Percentiles rank a stretch among this genome's conserved stretches.
phyloP scores from a whole-genome alignment of 2,329 filamentous ascomycete species.

The Domatiomyces globalis region DNA sequence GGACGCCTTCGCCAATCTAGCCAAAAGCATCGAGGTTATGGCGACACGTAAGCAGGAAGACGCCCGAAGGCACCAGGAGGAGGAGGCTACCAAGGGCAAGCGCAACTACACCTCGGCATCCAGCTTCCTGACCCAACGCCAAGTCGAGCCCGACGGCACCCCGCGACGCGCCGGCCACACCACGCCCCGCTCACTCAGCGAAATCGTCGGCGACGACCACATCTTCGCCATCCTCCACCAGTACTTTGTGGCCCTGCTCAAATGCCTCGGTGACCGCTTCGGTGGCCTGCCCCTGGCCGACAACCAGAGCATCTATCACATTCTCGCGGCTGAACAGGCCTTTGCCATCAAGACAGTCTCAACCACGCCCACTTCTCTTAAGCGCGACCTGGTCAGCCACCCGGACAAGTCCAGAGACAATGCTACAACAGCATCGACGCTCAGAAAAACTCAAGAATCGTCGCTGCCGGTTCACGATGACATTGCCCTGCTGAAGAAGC shows the following conservation, averaged over 20 bases:
- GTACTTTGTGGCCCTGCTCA: constrained; percentile 38
- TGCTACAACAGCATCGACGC: background rate
- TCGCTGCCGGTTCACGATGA: constrained; percentile 2
- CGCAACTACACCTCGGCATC: constrained; percentile 40
- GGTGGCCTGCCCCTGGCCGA: constrained; percentile 31
- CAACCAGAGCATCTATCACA: constrained; percentile 29
- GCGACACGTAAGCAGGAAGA: constrained; percentile 33
- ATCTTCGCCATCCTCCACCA: constrained; percentile 45
- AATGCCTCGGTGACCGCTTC: constrained; percentile 33
- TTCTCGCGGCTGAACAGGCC: constrained; percentile 13
- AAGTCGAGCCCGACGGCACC: constrained; percentile 42
- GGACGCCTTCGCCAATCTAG: constrained; percentile 41
- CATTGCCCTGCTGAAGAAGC: constrained; percentile 8
- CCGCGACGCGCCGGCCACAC: constrained; percentile 39
- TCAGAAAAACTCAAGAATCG: background rate
- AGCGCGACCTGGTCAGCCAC: constrained; percentile 7
- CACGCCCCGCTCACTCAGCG: constrained; percentile 41
- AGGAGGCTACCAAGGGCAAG: constrained; percentile 4
- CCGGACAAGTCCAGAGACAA: constrained; percentile 4
- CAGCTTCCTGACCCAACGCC: constrained; percentile 43
- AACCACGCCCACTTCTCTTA: background rate
- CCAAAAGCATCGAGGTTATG: constrained; percentile 36
- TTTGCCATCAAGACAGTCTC: constrained; percentile 2
- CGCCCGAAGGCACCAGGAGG: constrained; percentile 30
- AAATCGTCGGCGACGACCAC: constrained; percentile 44